Evolutionary conservation across 225 moss, liverwort and hornwort species (phyloP), one percentile per base, ranked within the genome.

Genomic region (Lunularia cruciata): DNA sequence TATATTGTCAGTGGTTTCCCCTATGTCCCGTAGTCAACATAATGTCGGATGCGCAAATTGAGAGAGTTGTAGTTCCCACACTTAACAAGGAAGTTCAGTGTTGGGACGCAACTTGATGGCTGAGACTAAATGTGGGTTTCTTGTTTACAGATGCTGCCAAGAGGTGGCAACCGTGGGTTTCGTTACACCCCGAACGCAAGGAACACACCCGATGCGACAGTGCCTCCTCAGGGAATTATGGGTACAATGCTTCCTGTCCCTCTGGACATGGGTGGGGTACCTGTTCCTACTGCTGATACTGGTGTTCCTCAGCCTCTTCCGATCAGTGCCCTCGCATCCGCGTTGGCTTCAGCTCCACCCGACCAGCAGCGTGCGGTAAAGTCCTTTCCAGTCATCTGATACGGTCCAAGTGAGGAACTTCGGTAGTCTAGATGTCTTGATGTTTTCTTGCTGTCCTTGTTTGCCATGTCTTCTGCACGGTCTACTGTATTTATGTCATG

Each of bases 291-390:
- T 73, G 77, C 82, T 14, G 95, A 95, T 68, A 60, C 81, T 76
- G 83, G 79, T 15, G 87, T 76, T 60, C 84, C 81, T 65, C 95
- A 92, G 62, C 92, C 92, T 48, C 57, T 95, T 69, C 95, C 95
- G 0, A 95, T 92, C 54, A 95, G 95, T 81, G 95, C 95, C 0
- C 86, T 95, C 35, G 90, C 92, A 2, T 90, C 92, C 23, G 92
- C 95, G 0, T 79, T 95, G 84, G 95, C 95, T 1, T 90, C 92
- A 37, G 95, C 95, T 35, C 88, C 87, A 13, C 95, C 88, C 4
- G 95, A 92, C 51, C 95, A 95, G 72, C 95, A 95, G 83, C 88
- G 95, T 36, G 95, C 95, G 61, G 95, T 95, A 88, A 25, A 80
- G 37, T 4, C 15, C 6, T 12, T 25, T 56, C 15, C 4, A 22